Evolutionary conservation across 139 green algal species (phyloP).

Genomic region (Tetradesmus obliquus): DNA sequence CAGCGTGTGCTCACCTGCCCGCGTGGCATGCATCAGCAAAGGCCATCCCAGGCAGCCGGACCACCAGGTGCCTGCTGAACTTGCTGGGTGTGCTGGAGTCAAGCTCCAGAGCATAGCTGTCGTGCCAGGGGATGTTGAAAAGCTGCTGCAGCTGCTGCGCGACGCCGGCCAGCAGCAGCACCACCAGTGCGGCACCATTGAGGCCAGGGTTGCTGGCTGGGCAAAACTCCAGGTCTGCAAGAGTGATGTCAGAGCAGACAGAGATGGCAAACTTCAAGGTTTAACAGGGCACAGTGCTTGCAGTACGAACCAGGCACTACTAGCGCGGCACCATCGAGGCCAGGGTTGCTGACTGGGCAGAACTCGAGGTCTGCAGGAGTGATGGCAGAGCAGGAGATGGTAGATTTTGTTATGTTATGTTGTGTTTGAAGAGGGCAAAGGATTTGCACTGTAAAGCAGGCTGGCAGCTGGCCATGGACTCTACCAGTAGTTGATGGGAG

Average conservation of each 20-base stretch:
- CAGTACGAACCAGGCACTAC: slow-evolving; percentile 46
- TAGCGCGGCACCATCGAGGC: slow-evolving; percentile 67
- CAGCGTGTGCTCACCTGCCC: background rate
- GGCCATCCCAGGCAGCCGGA: slow-evolving; percentile 68
- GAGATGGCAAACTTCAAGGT: background rate
- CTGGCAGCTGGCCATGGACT: too few relatives aligned
- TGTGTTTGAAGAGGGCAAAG: background rate
- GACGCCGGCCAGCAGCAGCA: slow-evolving; percentile 63
- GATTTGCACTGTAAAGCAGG: background rate
- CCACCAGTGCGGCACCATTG: slow-evolving; percentile 71
- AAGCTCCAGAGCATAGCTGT: slow-evolving; percentile 1
- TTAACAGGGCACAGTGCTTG: background rate
- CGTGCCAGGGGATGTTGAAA: background rate
- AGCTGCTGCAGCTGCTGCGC: slow-evolving; percentile 32
- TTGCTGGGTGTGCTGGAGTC: slow-evolving; percentile 57
- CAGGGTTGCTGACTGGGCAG: slow-evolving; percentile 60
- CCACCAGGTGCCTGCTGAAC: slow-evolving; percentile 81
- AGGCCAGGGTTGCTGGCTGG: slow-evolving; percentile 62
- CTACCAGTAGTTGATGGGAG: too few relatives aligned
- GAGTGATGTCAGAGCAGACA: background rate
- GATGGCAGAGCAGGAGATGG: background rate
- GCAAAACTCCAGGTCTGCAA: slow-evolving; percentile 79
- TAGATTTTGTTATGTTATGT: too few relatives aligned
- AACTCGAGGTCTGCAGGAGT: slow-evolving; percentile 78
- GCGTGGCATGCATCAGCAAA: slow-evolving; percentile 55